Conservation (phyloP, 2,329 filamentous ascomycete genomes). For the Sporothrix pallida region DNA sequence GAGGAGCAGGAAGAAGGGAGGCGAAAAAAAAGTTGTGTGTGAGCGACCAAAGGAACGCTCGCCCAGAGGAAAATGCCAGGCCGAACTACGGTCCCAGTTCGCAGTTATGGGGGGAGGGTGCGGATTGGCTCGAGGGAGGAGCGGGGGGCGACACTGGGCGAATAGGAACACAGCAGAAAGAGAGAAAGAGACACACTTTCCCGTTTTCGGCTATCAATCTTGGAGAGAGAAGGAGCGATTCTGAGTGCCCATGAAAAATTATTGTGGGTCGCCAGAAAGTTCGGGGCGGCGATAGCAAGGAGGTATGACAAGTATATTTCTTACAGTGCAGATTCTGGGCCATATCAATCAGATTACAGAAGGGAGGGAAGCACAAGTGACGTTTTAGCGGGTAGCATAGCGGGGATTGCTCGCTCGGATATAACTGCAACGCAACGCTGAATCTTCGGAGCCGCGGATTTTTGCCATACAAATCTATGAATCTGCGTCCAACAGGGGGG, state of each 20-base stretch:
- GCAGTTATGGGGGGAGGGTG: conserved; percentile 19
- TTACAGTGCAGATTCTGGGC: neutral
- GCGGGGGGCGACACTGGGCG: conserved; percentile 2
- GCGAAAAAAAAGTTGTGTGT: conserved; percentile 30
- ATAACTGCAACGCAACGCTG: conserved; percentile 29
- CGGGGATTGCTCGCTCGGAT: conserved; percentile 28
- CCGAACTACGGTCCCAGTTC: conserved; percentile 14
- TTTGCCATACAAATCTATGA: conserved; percentile 2
- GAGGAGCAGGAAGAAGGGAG: conserved; percentile 16
- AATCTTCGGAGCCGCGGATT: conserved; percentile 36
- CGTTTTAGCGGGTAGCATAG: conserved; percentile 4
- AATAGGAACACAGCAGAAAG: conserved; percentile 34
- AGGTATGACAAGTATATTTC: neutral
- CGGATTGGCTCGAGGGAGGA: neutral
- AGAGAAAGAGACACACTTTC: conserved; percentile 17
- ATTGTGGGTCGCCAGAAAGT: neutral
- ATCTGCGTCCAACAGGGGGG: neutral
- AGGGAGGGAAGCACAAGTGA: neutral
- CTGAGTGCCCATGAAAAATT: conserved; percentile 24
- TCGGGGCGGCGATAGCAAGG: conserved; percentile 32
- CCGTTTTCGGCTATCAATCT: conserved; percentile 24
- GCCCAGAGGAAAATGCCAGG: conserved; percentile 18
- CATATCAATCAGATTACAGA: conserved; percentile 31
- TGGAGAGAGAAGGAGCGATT: conserved; percentile 23
- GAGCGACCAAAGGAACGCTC: conserved; percentile 6